Base-by-base conservation (phyloP, 495 filamentous ascomycete genomes). In the Penicillium odoratum region DNA sequence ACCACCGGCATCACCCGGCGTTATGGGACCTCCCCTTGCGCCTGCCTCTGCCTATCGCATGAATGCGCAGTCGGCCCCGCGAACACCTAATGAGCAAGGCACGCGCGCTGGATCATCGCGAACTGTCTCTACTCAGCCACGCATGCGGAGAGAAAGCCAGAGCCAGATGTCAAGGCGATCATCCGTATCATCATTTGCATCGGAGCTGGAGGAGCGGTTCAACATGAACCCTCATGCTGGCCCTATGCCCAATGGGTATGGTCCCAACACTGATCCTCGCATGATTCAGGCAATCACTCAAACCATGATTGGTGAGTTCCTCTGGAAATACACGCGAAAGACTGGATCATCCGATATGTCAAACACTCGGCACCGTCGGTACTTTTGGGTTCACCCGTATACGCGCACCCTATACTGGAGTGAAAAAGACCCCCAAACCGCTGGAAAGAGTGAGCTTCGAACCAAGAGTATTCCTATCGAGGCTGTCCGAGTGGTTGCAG, bases 281-380 rank as follows among this genome's bases (percentile, higher is more conserved):
- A 98, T 98, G 92, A 98, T 98, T 56, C 93, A 98, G 78, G 94
- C 94, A 45, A 97, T 98, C 59, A 98, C 95, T 6, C 94, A 98
- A 73, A 98, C 94, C 10, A 98, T 98, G 94, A 98, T 98, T 67
- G 94, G 94, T 52, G 94, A 98, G 67, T 97, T 92, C 71, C 82
- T 98, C 15, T 98, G 94, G 94, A 98, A 98, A 68, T 98, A 98
- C 72, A 98, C 93, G 1, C 88, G 95, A 59, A 95, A 90, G 73
- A 81, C 92, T 56, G 93, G 92, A 16, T 87, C 93, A 5, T 87
- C 84, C 53, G 87, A 91, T 48, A 86, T 96, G 74, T 97, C 93
- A 5, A 85, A 83, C 55, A 96, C 91, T 36, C 81, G 94, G 45
- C 94, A 98, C 69, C 85, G 90, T 34, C 87, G 94, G 29, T 98